Evolutionary conservation across 176 grass and related monocot genomes (phyloP), one percentile per base, ranked within the genome.

Genomic region (Echinochloa phyllopogon): DNA sequence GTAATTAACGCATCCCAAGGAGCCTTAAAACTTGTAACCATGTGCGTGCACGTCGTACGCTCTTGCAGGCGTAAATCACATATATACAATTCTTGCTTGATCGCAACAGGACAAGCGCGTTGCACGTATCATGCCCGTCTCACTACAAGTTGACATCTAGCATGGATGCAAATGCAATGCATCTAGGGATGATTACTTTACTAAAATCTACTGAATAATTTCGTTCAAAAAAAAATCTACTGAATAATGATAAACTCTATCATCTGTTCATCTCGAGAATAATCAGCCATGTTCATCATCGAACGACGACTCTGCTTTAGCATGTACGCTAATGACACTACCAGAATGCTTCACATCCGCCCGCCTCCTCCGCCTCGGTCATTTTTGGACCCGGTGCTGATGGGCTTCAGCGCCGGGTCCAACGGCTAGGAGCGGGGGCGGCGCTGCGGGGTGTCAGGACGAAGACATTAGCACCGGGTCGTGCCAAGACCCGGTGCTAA

Each of bases 21-120:
- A 41, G 49, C 52, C 51, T 87, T 56, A 58, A 69, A 87, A 82
- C 62, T 52, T 77, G 79, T 49, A 51, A 50, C 72, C 86, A 87
- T 59, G 79, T 82, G 72, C 60, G 15, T 10, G 15, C 75, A 49
- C 24, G 51, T 53, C 24, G 51, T 53, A 11, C 40, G 40, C 63
- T 37, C 52, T 42, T 17, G 37, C 37, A 60, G 38, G 82, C 72
- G 7, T n/a, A 36, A n/a, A 69, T n/a, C 14, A 55, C 5, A 49
- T 25, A 49, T 25, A 6, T 48, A 15, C 29, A 33, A 33, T 33
- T 33, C 29, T 2, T 18, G 13, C 18, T 65, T 23, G 3, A 41
- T 65, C 70, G 44, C 70, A 25, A 29, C 45, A 17, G 70, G 59
- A 48, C 70, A 74, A 51, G 44, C 13, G 58, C 29, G 63, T 65